Percentiles rank a stretch among this genome's conserved stretches.
These are phyloP conservation scores for Claviceps arundinis DNA, from an alignment of 2,329 filamentous ascomycete genomes.

Conservation along the genomic window DNA sequence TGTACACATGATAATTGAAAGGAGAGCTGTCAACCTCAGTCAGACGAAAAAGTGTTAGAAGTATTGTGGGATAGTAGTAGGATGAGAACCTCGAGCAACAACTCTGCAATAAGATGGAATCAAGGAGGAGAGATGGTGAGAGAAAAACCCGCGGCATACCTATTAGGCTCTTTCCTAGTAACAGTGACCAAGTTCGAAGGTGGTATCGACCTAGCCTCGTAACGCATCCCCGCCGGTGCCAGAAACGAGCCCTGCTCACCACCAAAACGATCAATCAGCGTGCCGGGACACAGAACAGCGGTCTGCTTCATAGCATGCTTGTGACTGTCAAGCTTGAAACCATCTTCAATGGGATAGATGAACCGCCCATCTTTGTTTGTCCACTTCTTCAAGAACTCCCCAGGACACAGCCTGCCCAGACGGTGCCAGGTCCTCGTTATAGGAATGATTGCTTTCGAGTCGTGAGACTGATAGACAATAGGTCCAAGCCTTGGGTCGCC, in stretches of 20 bases:
- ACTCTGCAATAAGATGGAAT: too few species aligned
- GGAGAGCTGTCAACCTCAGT: not conserved
- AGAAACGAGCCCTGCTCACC: not conserved
- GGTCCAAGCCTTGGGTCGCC: not conserved
- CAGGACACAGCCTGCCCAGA: not conserved
- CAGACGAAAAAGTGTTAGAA: not conserved
- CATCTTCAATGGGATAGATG: not conserved
- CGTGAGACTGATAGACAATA: not conserved
- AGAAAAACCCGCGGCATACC: not conserved
- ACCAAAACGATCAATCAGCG: not conserved
- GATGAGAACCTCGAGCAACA: too few species aligned
- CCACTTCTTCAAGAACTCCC: not conserved
- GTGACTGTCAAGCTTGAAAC: not conserved
- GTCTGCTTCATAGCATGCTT: not conserved
- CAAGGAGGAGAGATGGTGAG: too few species aligned
- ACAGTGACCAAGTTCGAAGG: not conserved
- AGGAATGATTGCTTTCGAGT: not conserved
- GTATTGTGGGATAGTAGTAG: not conserved
- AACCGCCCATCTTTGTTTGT: not conserved
- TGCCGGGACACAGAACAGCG: not conserved
- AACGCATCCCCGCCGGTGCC: not conserved
- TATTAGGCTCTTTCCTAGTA: not conserved
- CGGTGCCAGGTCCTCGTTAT: not conserved
- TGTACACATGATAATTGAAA: slow-evolving; percentile 1
- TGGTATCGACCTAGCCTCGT: not conserved